Evolutionary conservation across 345 rosid species (phyloP).

Genomic region (Melaleuca alternifolia): DNA sequence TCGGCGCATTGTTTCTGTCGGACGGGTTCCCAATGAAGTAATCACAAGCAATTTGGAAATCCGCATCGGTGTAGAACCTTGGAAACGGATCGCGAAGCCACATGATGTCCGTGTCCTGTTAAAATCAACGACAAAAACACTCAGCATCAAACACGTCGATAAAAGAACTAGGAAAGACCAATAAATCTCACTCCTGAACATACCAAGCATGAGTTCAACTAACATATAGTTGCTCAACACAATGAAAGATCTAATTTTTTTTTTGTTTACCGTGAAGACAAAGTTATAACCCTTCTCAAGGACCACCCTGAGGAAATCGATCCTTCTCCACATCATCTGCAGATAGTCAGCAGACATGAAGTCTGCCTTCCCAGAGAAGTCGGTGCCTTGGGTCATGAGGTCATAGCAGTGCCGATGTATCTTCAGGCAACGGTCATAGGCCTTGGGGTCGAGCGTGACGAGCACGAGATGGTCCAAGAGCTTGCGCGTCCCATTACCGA

Average conservation of each 20-base stretch:
- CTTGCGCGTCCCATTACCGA: conserved; percentile 31
- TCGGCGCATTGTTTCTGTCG: conserved; percentile 30
- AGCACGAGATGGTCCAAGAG: conserved; percentile 44
- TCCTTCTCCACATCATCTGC: conserved; percentile 69
- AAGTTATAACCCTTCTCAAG: conserved; percentile 51
- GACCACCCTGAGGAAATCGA: conserved; percentile 29
- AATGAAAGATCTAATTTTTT: not conserved
- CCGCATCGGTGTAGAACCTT: conserved; percentile 36
- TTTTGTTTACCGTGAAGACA: conserved; percentile 46
- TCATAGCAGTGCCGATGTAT: conserved; percentile 38
- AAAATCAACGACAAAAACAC: not conserved
- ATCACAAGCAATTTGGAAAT: conserved; percentile 89
- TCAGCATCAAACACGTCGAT: not conserved
- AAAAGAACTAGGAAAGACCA: not conserved
- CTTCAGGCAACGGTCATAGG: conserved; percentile 32
- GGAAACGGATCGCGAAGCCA: conserved; percentile 78
- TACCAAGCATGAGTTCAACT: not conserved
- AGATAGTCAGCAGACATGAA: conserved; percentile 47
- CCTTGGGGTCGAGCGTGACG: conserved; percentile 38
- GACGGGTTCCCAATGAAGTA: conserved; percentile 26
- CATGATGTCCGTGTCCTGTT: conserved; percentile 73
- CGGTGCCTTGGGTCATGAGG: conserved; percentile 13
- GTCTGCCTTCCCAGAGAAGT: conserved; percentile 32
- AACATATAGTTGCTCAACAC: not conserved
- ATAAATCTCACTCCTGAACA: too few relatives aligned